Evolutionary conservation across 495 filamentous ascomycete genomes (phyloP).

Genomic region (Bryoglossum gracile): DNA sequence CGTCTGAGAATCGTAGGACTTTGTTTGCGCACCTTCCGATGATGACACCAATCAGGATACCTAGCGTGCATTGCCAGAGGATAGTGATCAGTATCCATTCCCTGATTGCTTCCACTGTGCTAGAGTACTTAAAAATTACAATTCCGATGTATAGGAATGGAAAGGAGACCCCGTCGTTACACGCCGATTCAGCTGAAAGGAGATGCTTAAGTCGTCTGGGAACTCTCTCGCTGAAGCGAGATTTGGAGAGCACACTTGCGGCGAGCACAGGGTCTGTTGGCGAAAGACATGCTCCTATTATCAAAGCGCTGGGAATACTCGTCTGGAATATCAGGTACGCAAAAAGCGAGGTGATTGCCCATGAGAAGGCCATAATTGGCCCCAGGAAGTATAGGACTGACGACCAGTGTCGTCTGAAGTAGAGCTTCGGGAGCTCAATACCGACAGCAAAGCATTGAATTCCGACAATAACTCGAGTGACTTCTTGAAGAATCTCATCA

Average conservation of each 20-base stretch:
- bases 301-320: conserved; percentile 31
- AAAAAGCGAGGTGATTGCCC: conserved; percentile 38
- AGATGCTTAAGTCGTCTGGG: conserved; percentile 38
- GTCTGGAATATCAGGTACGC: conserved; percentile 32
- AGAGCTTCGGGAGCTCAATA: conserved; percentile 39
- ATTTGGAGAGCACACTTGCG: conserved; percentile 37
- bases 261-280: conserved; percentile 46
- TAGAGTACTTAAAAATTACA: conserved; percentile 26
- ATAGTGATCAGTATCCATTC: conserved; percentile 42
- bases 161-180: conserved; percentile 43
- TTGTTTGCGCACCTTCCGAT: conserved; percentile 35
- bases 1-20: conserved; percentile 32
- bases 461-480: conserved; percentile 38
- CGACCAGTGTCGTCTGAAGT: conserved; percentile 36
- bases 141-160: conserved; percentile 44
- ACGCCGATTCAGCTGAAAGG: conserved; percentile 41
- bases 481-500: conserved; percentile 39
- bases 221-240: conserved; percentile 36
- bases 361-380: conserved; percentile 43
- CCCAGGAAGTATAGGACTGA: conserved; percentile 39
- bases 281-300: conserved; percentile 42
- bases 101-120: conserved; percentile 28
- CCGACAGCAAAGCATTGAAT: conserved; percentile 43
- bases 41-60: conserved; percentile 32
- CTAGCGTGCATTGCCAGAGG: conserved; percentile 41